Base-by-base conservation (phyloP, 768 basidiomycete species). In the Fomitopsis pulvina region DNA sequence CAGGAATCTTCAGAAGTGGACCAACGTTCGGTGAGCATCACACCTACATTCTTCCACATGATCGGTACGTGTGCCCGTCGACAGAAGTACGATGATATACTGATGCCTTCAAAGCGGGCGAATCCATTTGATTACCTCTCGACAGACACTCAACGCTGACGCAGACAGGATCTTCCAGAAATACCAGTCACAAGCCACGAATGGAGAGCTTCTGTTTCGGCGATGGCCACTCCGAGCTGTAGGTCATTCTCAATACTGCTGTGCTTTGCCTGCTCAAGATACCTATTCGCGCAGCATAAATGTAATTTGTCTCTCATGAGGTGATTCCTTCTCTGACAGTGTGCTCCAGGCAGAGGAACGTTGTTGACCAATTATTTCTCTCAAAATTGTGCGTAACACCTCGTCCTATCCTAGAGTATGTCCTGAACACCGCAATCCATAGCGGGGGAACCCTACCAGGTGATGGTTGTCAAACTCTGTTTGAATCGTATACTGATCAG, bases 401-500 rank as follows among this genome's bases (percentile, higher is more conserved):
- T 25, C 42, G 39, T 42, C 3, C 52, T 27, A 18, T 28, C 18
- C 32, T 47, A 18, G 41, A 30, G 22, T 45, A 32, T 30, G 29
- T n/a, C 28, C 48, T 26, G 51, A 46, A 34, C 47, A 14, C 25
- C 24, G 27, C 54, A 3, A 10, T 21, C 22, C 21, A 11, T 42
- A 91, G 88, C 85, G 48, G 88, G 88, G 26, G 83, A 79, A 58
- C 82, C 86, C n/a, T 91, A 91, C 57, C 79, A 86, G 63, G 87
- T 85, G 62, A 27, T 29, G 22, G 18, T 5, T 38, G 11, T 25
- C 29, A 14, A 27, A 24, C 22, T 43, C 29, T 10, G 8, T 32
- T 32, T 32, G 34, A n/a, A 34, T 41, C 9, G 37, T 28, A 22
- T 28, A 45, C 46, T 41, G 16, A 55, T 8, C 1, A 14, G 42